Evolutionary conservation across 1,284 basidiomycete species (phyloP), one percentile per base, ranked within the genome.

Genomic region (Papiliotrema flavescens): DNA sequence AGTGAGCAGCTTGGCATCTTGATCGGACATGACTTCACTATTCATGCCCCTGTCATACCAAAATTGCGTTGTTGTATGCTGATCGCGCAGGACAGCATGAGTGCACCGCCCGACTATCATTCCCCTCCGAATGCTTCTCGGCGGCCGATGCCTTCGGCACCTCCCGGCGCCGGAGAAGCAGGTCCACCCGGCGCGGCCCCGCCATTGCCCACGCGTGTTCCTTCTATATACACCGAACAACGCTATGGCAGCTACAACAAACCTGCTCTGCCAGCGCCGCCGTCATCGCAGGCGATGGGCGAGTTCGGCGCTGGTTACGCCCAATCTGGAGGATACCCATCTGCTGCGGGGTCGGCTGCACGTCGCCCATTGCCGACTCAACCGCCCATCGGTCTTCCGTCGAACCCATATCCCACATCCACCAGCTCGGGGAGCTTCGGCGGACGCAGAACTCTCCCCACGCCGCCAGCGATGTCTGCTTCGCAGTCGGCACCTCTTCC

Each of bases 341-440:
- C 55, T 2, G 44, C 51, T 22, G 50, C 57, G 6, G 46, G 61
- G n/a, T 56, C 55, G 4, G 47, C 51, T 22, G 50, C 57, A 4
- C 49, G 61, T n/a, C 53, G 61, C 14, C 63, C 59, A 11, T 48
- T 65, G 3, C 63, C 63, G 17, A 28, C 55, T 48, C 61, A 61
- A 48, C 61, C 62, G 2, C 34, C 51, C 14, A 19, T 51, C 2
- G 20, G 37, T 22, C 28, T 56, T 13, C 47, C 57, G 2, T 45
- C 58, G 13, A 53, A 49, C 34, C 53, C 47, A 0, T 55, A 56
- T 22, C 47, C 53, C 17, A 20, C 37, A n/a, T 49, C 50, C 7
- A 22, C 37, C 26, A 51, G 40, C 32, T 43, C 56, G 15, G 49
- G 57, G n/a, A 50, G 50, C 26, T 35, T 46, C 3, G 37, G 47